These are phyloP conservation scores for Nymphaea colorata DNA, from an alignment of 164 flowering plant species.

Conservation along the genomic window DNA sequence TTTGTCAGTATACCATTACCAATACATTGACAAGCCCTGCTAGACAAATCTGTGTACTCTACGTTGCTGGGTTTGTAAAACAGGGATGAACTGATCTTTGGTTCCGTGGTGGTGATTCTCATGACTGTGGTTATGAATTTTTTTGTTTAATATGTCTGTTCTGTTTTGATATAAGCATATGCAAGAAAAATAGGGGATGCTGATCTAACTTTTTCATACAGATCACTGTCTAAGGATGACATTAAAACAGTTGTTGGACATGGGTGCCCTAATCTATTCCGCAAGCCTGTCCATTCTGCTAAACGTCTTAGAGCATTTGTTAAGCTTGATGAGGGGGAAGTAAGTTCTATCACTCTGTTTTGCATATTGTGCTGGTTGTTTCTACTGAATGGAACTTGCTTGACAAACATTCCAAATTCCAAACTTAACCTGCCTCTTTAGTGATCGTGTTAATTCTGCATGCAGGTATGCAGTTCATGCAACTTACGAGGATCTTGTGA, in stretches of 20 bases:
- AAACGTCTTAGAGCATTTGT: constrained; percentile 69
- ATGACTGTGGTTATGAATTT: too few species aligned
- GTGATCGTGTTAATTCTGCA: neutral
- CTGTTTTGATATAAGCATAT: too few species aligned
- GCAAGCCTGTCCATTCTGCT: constrained; percentile 79
- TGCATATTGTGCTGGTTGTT: neutral
- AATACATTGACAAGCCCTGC: too few species aligned
- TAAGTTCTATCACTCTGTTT: constrained; percentile 21
- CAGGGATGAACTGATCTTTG: too few species aligned
- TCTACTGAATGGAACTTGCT: neutral
- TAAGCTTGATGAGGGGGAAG: constrained; percentile 76
- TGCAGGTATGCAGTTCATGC: constrained; percentile 79
- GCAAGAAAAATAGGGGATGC: neutral
- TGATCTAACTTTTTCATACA: constrained; percentile 13
- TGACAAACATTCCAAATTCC: neutral
- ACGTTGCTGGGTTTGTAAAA: too few species aligned
- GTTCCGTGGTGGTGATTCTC: too few species aligned
- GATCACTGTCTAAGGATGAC: constrained; percentile 54
- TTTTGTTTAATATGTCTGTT: too few species aligned
- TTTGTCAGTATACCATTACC: too few species aligned
- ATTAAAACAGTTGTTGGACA: constrained; percentile 49
- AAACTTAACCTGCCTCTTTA: too few species aligned
- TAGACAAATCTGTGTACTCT: too few species aligned
- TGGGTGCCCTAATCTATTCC: constrained; percentile 77
- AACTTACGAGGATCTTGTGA: constrained; percentile 85